These are phyloP conservation scores for Leishmania braziliensis DNA, from an alignment of 208 protist genomes.

Conservation along the genomic window DNA sequence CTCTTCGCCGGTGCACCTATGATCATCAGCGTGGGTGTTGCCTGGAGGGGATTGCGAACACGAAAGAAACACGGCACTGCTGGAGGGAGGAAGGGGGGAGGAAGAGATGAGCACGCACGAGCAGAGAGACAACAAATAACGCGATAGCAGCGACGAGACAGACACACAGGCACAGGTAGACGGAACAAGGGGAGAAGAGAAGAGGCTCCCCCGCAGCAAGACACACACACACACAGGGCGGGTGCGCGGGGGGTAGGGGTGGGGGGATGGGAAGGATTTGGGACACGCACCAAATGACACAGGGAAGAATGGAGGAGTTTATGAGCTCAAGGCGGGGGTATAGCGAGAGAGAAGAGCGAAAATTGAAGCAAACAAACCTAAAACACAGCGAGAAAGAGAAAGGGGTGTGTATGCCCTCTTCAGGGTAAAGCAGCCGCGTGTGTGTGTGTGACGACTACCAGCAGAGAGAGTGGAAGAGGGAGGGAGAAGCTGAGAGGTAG, in stretches of 20 bases:
- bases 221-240: too few relatives aligned
- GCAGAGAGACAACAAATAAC: not conserved
- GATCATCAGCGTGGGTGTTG: not conserved
- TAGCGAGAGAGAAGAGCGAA: not conserved
- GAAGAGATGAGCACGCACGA: not conserved
- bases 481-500: not conserved
- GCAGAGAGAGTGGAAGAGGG: not conserved
- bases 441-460: not conserved
- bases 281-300: too few relatives aligned
- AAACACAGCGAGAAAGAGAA: not conserved
- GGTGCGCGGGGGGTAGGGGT: too few relatives aligned
- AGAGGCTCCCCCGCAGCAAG: too few relatives aligned
- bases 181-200: not conserved
- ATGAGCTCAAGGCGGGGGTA: not conserved
- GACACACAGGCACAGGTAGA: not conserved
- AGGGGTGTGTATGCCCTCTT: not conserved
- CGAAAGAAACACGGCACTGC: not conserved
- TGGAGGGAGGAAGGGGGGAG: not conserved
- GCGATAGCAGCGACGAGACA: not conserved
- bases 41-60: not conserved
- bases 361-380: not conserved
- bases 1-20: conserved; percentile 1
- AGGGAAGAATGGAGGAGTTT: not conserved
- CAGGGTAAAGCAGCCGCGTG: not conserved
- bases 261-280: too few relatives aligned